A percentile compares a stretch with the other conserved stretches of the same genome.
Conservation (phyloP, 2,329 filamentous ascomycete species). For the Penicillium sp. region DNA sequence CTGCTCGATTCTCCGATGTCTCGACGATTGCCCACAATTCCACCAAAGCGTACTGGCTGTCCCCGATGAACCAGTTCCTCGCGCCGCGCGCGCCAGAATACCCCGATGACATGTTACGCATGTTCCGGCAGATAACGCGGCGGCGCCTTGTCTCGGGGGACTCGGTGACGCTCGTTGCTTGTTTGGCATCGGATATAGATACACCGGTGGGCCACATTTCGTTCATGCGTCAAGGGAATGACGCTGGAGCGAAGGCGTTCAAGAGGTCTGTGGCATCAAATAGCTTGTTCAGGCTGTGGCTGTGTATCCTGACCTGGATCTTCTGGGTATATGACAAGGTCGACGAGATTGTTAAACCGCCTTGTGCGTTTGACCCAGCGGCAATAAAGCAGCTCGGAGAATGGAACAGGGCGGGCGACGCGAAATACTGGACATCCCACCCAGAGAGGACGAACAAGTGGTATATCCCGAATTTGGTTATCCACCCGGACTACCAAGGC, state of each 20-base stretch:
- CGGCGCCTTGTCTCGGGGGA: not conserved
- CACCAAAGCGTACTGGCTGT: not conserved
- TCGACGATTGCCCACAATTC: not conserved
- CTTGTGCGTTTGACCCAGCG: not conserved
- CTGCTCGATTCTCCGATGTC: not conserved
- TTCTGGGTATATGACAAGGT: conserved; percentile 1
- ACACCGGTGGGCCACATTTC: not conserved
- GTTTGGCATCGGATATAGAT: not conserved
- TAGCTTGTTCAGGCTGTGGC: not conserved
- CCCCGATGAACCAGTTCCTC: not conserved
- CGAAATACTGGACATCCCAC: not conserved
- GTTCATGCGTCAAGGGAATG: not conserved
- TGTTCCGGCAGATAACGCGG: not conserved
- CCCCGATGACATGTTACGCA: not conserved
- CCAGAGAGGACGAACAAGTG: not conserved
- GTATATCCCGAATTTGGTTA: not conserved
- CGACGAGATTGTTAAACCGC: not conserved
- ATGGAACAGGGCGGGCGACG: not conserved
- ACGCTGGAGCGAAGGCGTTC: not conserved
- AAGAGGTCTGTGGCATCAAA: not conserved
- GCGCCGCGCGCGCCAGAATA: not conserved
- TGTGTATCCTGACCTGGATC: not conserved
- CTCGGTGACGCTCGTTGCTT: not conserved
- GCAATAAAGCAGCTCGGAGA: not conserved
- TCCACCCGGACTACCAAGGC: not conserved